Evolutionary conservation across 2,329 filamentous ascomycete genomes (phyloP), one percentile per base, ranked within the genome.

Genomic region (Ophiostoma quercus): DNA sequence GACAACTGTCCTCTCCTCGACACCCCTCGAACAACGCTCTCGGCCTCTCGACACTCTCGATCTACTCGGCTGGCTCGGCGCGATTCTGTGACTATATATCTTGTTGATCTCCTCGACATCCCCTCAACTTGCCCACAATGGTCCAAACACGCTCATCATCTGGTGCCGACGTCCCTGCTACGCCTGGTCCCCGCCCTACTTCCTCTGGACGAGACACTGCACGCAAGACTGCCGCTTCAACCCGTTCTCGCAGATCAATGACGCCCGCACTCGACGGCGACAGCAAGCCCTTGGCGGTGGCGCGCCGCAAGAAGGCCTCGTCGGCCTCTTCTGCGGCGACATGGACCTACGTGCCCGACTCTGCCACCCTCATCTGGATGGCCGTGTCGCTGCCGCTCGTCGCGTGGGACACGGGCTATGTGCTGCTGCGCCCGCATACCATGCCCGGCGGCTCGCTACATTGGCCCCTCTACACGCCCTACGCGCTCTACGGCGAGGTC

Each of bases 361-460:
- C 75, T 1, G 69, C 77, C 0, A 84, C 82, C 29, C 84, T 92
- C 62, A 74, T 88, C 73, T 96, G 92, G 92, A 83, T 96, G 34
- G 79, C 84, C 71, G 73, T 94, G 72, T 93, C 91, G 25, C 80
- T 95, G 19, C 92, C 91, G 1, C 84, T 96, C 71, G 92, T 96
- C 67, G 76, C 87, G 67, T 96, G 93, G 93, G 93, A 97, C 80
- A 86, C 86, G 39, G 82, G 83, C 71, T 97, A 96, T 81, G 87
- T 96, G 54, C 82, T 96, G 66, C 81, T 91, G 69, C 91, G 93
- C 25, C 93, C 93, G 39, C 86, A 89, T 78, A 91, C 88, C 70
- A 95, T 97, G 91, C 87, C 89, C 0, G 91, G 92, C 74, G 92
- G 92, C 19, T 80, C 79, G 66, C 81, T 90, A 68, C 91, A 96